Percentiles rank a stretch among this genome's conserved stretches.
Conservation (phyloP, 768 basidiomycete genomes). For the Punctularia strigosozonata region DNA sequence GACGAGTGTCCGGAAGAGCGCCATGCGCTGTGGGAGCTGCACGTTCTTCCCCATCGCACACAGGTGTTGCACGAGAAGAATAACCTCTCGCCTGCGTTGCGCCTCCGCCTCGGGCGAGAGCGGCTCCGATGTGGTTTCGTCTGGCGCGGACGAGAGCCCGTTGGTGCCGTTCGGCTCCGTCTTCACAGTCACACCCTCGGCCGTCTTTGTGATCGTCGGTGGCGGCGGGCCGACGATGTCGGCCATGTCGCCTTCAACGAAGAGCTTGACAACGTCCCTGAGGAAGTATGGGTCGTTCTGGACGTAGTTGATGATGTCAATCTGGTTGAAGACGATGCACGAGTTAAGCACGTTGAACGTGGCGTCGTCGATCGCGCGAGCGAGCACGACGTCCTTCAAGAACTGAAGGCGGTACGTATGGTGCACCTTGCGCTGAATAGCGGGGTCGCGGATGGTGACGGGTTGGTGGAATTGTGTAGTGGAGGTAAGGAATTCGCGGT, state of each 20-base stretch:
- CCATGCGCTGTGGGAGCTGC: conserved; percentile 75
- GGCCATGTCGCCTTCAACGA: conserved; percentile 57
- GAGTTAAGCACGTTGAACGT: conserved; percentile 97
- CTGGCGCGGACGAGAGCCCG: conserved; percentile 14
- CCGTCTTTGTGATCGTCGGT: conserved; percentile 2
- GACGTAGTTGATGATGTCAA: conserved; percentile 90
- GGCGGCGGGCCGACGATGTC: conserved; percentile 9
- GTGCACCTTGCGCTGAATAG: conserved; percentile 82
- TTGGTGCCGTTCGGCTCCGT: conserved; percentile 15
- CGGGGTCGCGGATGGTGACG: conserved; percentile 64
- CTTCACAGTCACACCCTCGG: conserved; percentile 15
- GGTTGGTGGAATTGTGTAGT: conserved; percentile 85
- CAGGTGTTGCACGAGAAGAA: conserved; percentile 84
- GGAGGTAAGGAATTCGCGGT: conserved; percentile 83
- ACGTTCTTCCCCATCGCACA: conserved; percentile 96
- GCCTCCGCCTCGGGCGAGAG: conserved; percentile 40
- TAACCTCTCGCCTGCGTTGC: conserved; percentile 57
- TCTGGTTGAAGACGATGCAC: conserved; percentile 97
- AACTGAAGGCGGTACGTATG: conserved; percentile 96
- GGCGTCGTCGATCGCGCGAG: conserved; percentile 87
- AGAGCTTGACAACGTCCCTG: conserved; percentile 63
- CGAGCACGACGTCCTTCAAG: conserved; percentile 96
- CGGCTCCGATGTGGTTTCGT: conserved; percentile 6
- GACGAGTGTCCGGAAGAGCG: conserved; percentile 77
- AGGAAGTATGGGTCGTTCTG: conserved; percentile 70